Evolutionary conservation across 805 yeast species (phyloP).

Genomic region (Candida manassasensis): DNA sequence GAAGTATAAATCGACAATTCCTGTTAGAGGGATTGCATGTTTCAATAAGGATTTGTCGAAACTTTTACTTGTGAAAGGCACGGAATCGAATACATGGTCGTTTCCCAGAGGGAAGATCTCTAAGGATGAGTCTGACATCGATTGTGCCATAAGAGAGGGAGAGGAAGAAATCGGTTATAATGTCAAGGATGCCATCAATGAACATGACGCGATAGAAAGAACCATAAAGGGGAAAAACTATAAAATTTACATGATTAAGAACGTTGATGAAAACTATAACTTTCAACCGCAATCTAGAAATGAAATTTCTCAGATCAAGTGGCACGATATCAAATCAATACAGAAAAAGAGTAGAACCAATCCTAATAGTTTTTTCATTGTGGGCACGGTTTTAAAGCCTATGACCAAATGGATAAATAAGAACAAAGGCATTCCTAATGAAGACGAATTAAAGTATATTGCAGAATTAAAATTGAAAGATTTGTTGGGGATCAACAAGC

Average conservation of each 20-base stretch:
- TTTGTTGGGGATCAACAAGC: constrained; percentile 51
- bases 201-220: constrained; percentile 73
- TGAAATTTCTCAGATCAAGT: constrained; percentile 79
- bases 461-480: constrained; percentile 65
- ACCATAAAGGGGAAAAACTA: constrained; percentile 80
- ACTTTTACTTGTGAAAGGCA: constrained; percentile 77
- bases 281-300: constrained; percentile 82
- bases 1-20: constrained; percentile 81
- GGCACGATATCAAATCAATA: constrained; percentile 57
- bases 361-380: constrained; percentile 39
- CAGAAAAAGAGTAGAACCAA: constrained; percentile 38
- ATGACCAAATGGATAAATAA: constrained; percentile 51
- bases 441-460: constrained; percentile 53
- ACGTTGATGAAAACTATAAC: constrained; percentile 69
- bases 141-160: constrained; percentile 89
- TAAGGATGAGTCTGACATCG: constrained; percentile 82
- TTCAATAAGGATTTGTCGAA: constrained; percentile 67
- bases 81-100: constrained; percentile 79
- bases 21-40: constrained; percentile 94
- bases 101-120: constrained; percentile 97
- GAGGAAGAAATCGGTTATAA: constrained; percentile 93
- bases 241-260: constrained; percentile 71
- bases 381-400: constrained; percentile 48
- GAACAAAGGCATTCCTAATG: constrained; percentile 45
- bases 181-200: constrained; percentile 60